Percentiles rank a stretch among this genome's conserved stretches.
These are phyloP conservation scores for Solanum peruvianum DNA, from an alignment of 257 asterid species.

Conservation along the genomic window DNA sequence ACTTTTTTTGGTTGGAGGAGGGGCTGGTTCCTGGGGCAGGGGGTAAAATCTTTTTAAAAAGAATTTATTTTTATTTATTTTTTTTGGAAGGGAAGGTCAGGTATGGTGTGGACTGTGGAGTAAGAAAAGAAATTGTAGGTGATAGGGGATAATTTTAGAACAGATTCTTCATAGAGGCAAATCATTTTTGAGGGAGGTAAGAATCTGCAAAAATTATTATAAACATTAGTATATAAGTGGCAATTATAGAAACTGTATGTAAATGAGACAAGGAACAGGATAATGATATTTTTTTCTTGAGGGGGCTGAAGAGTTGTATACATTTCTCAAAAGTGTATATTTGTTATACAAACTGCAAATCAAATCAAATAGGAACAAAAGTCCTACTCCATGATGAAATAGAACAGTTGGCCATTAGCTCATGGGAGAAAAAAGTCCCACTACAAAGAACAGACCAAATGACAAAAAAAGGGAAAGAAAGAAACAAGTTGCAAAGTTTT, in stretches of 20 bases:
- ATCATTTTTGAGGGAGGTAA: background rate
- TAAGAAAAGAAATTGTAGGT: too few species aligned
- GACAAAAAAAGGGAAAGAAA: conserved; percentile 9
- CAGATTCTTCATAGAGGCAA: background rate
- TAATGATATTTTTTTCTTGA: background rate
- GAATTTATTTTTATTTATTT: too few species aligned
- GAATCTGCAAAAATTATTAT: background rate
- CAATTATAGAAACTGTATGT: background rate
- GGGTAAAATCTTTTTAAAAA: too few species aligned
- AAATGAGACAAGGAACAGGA: background rate
- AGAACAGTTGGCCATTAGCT: conserved; percentile 5
- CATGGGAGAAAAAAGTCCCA: conserved; percentile 39
- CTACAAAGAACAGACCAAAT: conserved; percentile 8
- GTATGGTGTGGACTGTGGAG: too few species aligned
- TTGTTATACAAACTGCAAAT: background rate
- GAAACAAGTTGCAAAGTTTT: background rate
- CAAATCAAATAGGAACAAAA: background rate
- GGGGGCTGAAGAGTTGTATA: background rate
- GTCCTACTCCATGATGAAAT: conserved; percentile 3
- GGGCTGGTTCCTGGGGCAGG: too few species aligned
- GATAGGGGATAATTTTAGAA: too few species aligned
- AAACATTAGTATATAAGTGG: background rate
- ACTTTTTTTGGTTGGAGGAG: too few species aligned
- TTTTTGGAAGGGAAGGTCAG: too few species aligned
- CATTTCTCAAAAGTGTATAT: background rate